Evolutionary conservation across 2,329 filamentous ascomycete species (phyloP).

Genomic region (Coniella lustricola): DNA sequence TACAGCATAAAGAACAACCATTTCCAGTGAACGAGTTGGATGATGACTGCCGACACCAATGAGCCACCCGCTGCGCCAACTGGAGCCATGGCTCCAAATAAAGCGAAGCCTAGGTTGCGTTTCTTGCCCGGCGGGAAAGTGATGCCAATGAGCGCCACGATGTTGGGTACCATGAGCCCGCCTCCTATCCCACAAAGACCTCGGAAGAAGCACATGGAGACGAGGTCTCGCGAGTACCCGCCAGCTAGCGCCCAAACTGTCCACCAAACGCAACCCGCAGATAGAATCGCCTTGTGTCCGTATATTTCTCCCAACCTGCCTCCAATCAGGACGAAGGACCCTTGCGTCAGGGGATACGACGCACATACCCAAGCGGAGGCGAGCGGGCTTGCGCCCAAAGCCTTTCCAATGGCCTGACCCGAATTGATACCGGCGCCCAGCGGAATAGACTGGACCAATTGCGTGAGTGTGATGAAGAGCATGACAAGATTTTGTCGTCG

Average conservation of each 20-base stretch:
- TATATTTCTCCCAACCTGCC: constrained; percentile 14
- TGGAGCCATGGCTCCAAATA: constrained; percentile 15
- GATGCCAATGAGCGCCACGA: constrained; percentile 11
- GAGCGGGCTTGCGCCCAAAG: background rate
- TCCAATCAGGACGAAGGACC: constrained; percentile 13
- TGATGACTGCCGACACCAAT: background rate
- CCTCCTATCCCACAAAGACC: constrained; percentile 13
- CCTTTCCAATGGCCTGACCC: background rate
- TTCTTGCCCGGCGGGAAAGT: constrained; percentile 7
- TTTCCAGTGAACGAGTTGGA: constrained; percentile 1
- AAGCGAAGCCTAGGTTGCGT: constrained; percentile 9
- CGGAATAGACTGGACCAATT: background rate
- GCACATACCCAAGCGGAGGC: constrained; percentile 7
- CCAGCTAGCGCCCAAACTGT: constrained; percentile 12
- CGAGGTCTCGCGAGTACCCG: constrained; percentile 5
- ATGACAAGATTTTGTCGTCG: background rate
- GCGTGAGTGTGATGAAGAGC: background rate
- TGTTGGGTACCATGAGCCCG: constrained; percentile 13
- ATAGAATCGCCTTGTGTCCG: constrained; percentile 15
- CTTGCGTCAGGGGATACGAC: constrained; percentile 14
- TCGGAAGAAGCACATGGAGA: constrained; percentile 7
- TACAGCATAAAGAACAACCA: constrained; percentile 5
- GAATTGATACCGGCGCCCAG: background rate
- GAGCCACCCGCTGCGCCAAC: constrained; percentile 11
- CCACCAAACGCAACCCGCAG: constrained; percentile 8